Conservation (phyloP, 108 stramenopile genomes). For the Fragilariopsis cylindrus region DNA sequence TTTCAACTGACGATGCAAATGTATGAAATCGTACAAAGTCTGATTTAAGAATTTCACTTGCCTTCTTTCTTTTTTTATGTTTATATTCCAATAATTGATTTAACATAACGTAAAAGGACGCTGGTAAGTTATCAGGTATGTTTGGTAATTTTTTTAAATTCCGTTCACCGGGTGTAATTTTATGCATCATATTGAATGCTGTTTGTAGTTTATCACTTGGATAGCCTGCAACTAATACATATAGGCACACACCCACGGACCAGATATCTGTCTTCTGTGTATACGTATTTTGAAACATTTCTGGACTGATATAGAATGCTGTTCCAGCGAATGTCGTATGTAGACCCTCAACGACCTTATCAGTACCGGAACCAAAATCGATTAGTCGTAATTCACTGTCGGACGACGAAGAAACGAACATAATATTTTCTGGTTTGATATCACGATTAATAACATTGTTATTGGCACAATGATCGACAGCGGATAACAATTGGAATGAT, state of each 20-base stretch:
- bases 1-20: slow-evolving; percentile 39
- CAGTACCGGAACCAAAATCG: slow-evolving; percentile 82
- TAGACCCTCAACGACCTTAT: slow-evolving; percentile 23
- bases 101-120: slow-evolving; percentile 69
- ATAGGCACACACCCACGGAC: slow-evolving; percentile 71
- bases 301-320: slow-evolving; percentile 83
- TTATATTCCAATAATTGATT: slow-evolving; percentile 58
- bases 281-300: slow-evolving; percentile 77
- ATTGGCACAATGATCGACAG: slow-evolving; percentile 72
- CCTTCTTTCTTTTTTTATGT: slow-evolving; percentile 60
- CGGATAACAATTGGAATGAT: slow-evolving; percentile 70
- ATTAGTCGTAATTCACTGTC: slow-evolving; percentile 70
- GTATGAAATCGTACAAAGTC: slow-evolving; percentile 82
- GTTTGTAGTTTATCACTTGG: slow-evolving; percentile 73
- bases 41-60: slow-evolving; percentile 50
- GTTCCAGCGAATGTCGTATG: slow-evolving; percentile 84
- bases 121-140: slow-evolving; percentile 77
- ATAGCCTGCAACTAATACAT: slow-evolving; percentile 83
- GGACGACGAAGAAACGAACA: slow-evolving; percentile 56
- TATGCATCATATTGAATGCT: slow-evolving; percentile 61
- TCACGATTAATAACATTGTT: slow-evolving; percentile 59
- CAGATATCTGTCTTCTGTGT: slow-evolving; percentile 72
- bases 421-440: slow-evolving; percentile 59
- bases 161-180: slow-evolving; percentile 50
- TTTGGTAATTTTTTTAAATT: slow-evolving; percentile 58